Conservation (phyloP, 2,329 filamentous ascomycete genomes). For the Fusarium sp. region DNA sequence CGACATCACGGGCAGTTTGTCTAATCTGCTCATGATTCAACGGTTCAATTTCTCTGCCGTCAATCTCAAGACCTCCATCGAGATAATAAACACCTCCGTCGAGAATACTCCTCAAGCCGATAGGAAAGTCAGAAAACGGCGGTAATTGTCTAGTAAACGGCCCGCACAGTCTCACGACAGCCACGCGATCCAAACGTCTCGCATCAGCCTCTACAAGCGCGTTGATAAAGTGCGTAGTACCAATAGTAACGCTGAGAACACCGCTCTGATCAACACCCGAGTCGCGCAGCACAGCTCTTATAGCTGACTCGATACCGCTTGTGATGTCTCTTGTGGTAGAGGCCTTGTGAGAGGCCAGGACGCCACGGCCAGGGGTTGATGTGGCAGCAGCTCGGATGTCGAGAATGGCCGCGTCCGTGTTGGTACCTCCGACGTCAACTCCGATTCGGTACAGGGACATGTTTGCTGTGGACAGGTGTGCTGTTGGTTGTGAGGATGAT, state of each 20-base stretch:
- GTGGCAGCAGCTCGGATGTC: constrained; percentile 54
- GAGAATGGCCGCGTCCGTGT: constrained; percentile 60
- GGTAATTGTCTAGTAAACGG: constrained; percentile 59
- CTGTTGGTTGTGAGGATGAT: constrained; percentile 7
- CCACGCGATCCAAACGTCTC: constrained; percentile 57
- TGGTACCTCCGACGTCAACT: constrained; percentile 57
- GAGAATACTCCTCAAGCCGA: constrained; percentile 55
- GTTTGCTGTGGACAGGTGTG: constrained; percentile 4
- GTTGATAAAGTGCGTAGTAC: constrained; percentile 65
- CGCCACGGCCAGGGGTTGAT: constrained; percentile 53
- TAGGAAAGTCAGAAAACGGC: constrained; percentile 61
- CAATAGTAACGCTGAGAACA: constrained; percentile 63
- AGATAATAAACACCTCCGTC: constrained; percentile 57
- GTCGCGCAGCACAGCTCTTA: constrained; percentile 56
- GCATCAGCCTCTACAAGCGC: constrained; percentile 61
- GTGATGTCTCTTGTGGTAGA: constrained; percentile 64
- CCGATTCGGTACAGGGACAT: constrained; percentile 60
- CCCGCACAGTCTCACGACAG: constrained; percentile 60
- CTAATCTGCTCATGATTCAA: constrained; percentile 56
- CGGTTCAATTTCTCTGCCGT: constrained; percentile 58
- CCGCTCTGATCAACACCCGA: constrained; percentile 54
- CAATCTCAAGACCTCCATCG: constrained; percentile 62
- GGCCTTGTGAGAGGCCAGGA: constrained; percentile 62
- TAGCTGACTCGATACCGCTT: constrained; percentile 61
- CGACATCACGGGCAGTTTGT: constrained; percentile 50